These are phyloP conservation scores for Termitomyces bulborhizus DNA, from an alignment of 768 basidiomycete species.

Conservation along the genomic window DNA sequence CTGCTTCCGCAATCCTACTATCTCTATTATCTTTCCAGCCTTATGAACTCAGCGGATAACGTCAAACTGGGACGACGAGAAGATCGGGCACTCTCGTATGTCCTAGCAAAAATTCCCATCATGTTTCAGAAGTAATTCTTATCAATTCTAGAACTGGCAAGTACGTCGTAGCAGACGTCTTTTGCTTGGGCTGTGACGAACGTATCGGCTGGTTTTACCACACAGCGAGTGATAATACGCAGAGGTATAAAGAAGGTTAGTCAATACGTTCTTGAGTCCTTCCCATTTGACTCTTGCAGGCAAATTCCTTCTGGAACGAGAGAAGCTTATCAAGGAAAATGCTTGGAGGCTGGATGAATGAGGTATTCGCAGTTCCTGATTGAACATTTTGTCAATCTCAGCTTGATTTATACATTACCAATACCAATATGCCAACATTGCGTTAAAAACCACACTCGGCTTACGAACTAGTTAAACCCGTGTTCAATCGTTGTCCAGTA, in stretches of 20 bases:
- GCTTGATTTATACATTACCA: not conserved
- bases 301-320: conserved; percentile 76
- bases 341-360: conserved; percentile 60
- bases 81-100: conserved; percentile 66
- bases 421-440: not conserved
- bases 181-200: conserved; percentile 74
- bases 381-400: not conserved
- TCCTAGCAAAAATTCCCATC: not conserved
- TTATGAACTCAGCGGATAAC: conserved; percentile 75
- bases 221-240: conserved; percentile 65
- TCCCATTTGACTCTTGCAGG: conserved; percentile 31
- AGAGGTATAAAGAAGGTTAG: conserved; percentile 85
- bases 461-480: not conserved
- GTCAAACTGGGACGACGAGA: conserved; percentile 69
- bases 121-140: not conserved
- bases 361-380: not conserved
- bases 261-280: not conserved
- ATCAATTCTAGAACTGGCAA: conserved; percentile 56
- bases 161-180: conserved; percentile 77
- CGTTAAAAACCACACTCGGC: not conserved
- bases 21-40: conserved; percentile 28
- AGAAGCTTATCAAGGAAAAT: conserved; percentile 78
- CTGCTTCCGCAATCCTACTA: not conserved
- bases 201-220: conserved; percentile 81
- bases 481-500: not conserved